Conservation (phyloP, 2,329 filamentous ascomycete genomes). For the Aspergillus aculeatinus region DNA sequence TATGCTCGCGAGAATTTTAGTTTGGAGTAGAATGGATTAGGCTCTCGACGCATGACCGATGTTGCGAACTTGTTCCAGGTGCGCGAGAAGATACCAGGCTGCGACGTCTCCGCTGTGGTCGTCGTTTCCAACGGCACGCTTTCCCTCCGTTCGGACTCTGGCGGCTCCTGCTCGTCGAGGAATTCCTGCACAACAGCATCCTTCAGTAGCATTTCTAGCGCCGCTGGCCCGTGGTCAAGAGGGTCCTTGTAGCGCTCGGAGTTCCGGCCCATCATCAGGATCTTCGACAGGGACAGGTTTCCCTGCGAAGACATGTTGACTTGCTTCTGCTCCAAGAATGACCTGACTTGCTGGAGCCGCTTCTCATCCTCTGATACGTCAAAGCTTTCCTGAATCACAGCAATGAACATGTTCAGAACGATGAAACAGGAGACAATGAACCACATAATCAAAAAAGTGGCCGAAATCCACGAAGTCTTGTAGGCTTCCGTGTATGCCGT, state of each 20-base stretch:
- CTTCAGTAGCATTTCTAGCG: slow-evolving; percentile 94
- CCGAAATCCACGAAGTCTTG: slow-evolving; percentile 87
- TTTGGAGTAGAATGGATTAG: slow-evolving; percentile 92
- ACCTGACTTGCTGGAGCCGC: slow-evolving; percentile 90
- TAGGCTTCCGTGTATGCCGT: slow-evolving; percentile 65
- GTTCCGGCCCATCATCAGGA: slow-evolving; percentile 62
- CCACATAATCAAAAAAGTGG: slow-evolving; percentile 89
- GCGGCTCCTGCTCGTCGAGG: slow-evolving; percentile 65
- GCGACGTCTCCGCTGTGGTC: slow-evolving; percentile 44
- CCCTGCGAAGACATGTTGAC: slow-evolving; percentile 65
- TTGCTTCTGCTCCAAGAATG: slow-evolving; percentile 89
- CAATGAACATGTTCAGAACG: slow-evolving; percentile 99
- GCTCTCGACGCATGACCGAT: slow-evolving; percentile 65
- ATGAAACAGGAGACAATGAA: slow-evolving; percentile 95
- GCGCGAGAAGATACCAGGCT: slow-evolving; percentile 60
- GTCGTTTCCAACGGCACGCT: slow-evolving; percentile 28
- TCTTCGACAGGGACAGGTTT: slow-evolving; percentile 64
- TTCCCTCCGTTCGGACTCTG: slow-evolving; percentile 30
- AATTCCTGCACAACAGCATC: slow-evolving; percentile 95
- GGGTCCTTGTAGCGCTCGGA: slow-evolving; percentile 70
- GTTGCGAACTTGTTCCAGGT: slow-evolving; percentile 62
- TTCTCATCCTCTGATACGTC: slow-evolving; percentile 99
- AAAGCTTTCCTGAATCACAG: slow-evolving; percentile 99
- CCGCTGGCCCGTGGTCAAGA: slow-evolving; percentile 85
- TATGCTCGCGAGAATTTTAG: slow-evolving; percentile 69